Evolutionary conservation across 768 basidiomycete species (phyloP).

Genomic region (Leccinum obscurum): DNA sequence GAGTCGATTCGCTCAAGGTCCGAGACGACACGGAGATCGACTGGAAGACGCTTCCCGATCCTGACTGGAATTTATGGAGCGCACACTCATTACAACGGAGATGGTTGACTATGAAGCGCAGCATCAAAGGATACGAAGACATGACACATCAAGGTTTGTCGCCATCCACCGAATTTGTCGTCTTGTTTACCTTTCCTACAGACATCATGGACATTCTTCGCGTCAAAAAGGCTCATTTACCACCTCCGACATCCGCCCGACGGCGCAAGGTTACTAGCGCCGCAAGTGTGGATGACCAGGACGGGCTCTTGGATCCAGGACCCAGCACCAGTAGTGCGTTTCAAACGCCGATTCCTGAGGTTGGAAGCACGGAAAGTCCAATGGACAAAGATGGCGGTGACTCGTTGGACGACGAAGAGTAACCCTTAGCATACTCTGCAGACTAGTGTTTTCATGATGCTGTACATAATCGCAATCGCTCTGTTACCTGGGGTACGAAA

Average conservation of each 20-base stretch:
- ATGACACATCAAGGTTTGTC: constrained; percentile 75
- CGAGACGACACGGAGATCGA: constrained; percentile 82
- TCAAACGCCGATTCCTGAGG: constrained; percentile 25
- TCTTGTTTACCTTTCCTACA: constrained; percentile 29
- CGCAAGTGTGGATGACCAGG: constrained; percentile 45
- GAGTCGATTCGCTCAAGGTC: constrained; percentile 73
- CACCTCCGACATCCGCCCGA: constrained; percentile 37
- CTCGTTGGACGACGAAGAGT: constrained; percentile 24
- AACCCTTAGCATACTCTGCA: not conserved
- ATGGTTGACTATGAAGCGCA: constrained; percentile 77
- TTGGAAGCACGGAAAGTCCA: constrained; percentile 10
- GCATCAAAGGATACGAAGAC: constrained; percentile 74
- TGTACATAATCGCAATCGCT: not conserved
- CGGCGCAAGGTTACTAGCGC: constrained; percentile 57
- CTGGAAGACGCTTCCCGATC: constrained; percentile 75
- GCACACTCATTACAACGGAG: constrained; percentile 76
- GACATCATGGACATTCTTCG: constrained; percentile 83
- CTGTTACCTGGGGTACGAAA: not conserved
- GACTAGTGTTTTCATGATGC: not conserved
- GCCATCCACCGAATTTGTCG: not conserved
- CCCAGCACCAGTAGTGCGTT: constrained; percentile 22
- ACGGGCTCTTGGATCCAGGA: constrained; percentile 27
- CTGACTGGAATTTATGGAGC: constrained; percentile 84
- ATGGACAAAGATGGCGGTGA: constrained; percentile 19
- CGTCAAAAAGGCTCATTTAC: constrained; percentile 67